phyloP scores from a whole-genome alignment of 192 early-diverging fungal genomes.

The Pilaira anomala region DNA sequence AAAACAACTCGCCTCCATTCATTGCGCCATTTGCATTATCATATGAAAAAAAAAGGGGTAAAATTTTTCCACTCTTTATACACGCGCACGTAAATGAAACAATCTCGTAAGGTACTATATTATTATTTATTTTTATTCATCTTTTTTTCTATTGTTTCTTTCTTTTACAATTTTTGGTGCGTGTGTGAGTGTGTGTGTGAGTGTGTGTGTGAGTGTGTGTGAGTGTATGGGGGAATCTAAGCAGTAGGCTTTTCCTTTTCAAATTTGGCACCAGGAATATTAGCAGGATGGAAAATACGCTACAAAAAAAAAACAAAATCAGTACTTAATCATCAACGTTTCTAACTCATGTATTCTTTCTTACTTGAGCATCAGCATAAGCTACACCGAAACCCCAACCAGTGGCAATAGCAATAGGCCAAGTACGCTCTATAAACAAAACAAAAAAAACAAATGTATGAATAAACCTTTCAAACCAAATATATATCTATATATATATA shows the following conservation, averaged over 20 bases:
- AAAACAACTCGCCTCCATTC: too few species aligned
- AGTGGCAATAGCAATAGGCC: constrained; percentile 81
- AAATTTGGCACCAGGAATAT: constrained; percentile 47
- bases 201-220: too few species aligned
- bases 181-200: too few species aligned
- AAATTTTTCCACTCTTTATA: too few species aligned
- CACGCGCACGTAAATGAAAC: too few species aligned
- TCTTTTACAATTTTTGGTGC: too few species aligned
- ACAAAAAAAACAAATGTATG: constrained; percentile 6
- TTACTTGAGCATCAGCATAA: constrained; percentile 72
- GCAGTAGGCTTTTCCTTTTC: constrained; percentile 42
- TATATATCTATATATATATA: not conserved
- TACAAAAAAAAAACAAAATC: constrained; percentile 2
- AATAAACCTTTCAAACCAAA: not conserved
- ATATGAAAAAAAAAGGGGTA: too few species aligned
- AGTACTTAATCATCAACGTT: not conserved
- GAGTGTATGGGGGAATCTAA: constrained; percentile 12
- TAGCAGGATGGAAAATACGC: constrained; percentile 51
- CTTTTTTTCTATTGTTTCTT: too few species aligned
- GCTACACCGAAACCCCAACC: constrained; percentile 82
- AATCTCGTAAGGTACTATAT: too few species aligned
- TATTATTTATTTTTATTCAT: too few species aligned
- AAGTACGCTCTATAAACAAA: constrained; percentile 61
- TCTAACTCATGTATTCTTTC: not conserved
- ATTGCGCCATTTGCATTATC: too few species aligned